Percentiles rank a stretch among this genome's conserved stretches.
Evolutionary conservation across 1,139 yeast genomes (phyloP).

Genomic region (Lodderomyces margitis): DNA sequence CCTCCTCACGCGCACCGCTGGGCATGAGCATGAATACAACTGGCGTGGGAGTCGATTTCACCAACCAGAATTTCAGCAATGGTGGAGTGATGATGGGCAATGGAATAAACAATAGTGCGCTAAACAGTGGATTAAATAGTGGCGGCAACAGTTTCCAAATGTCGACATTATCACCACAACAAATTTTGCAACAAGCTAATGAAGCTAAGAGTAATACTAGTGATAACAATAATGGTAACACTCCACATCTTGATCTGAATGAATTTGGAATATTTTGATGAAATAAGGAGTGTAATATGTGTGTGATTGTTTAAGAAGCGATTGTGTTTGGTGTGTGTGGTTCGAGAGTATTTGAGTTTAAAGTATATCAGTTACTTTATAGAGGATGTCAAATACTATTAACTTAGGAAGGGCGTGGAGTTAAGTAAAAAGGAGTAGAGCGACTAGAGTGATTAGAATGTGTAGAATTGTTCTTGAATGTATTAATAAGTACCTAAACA

Average conservation of each 20-base stretch:
- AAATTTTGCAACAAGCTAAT: constrained; percentile 33
- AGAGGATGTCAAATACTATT: too few species aligned
- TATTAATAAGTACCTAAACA: too few species aligned
- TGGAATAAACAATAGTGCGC: too few species aligned
- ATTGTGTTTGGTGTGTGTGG: too few species aligned
- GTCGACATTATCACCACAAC: constrained; percentile 39
- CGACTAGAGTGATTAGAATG: too few species aligned
- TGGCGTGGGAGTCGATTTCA: background rate
- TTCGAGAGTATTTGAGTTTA: too few species aligned
- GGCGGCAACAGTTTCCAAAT: constrained; percentile 5
- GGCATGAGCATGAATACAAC: background rate
- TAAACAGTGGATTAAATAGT: background rate
- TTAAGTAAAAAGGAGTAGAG: too few species aligned
- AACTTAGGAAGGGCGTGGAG: too few species aligned
- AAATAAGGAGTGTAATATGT: background rate
- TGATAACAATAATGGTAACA: background rate
- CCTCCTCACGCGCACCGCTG: constrained; percentile 1
- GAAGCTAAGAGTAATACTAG: constrained; percentile 8
- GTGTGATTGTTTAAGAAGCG: background rate
- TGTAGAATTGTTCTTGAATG: too few species aligned
- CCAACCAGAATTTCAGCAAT: background rate
- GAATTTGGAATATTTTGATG: background rate
- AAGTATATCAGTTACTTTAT: too few species aligned
- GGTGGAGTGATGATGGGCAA: too few species aligned
- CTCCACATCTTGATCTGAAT: background rate